Base-by-base conservation (phyloP, 2,329 filamentous ascomycete species). In the Dryadomyces quercus-mongolicae region DNA sequence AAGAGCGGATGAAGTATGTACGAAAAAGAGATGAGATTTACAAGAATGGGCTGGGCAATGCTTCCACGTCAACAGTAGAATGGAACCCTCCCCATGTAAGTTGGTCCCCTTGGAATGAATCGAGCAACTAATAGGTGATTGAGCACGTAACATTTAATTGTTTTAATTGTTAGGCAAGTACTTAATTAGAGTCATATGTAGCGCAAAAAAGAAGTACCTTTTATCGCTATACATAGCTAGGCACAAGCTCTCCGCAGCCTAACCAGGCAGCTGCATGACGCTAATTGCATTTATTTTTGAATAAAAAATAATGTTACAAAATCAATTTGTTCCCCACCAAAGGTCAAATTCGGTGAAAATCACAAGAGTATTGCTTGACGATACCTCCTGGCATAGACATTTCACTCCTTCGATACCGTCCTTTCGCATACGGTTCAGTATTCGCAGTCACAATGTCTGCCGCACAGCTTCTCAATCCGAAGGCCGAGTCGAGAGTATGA, bases 381-480 rank as follows among this genome's bases (percentile, higher is more conserved):
- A 45, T 18, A 31, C 18, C 21, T 36, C 10, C 45, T 31, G 42
- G 20, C 42, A 16, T 13, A 21, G 15, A n/a, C 51, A 46, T 31
- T 36, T 18, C 25, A 1, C n/a, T 8, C 47, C 12, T 38, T 22
- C 40, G 42, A 49, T 20, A 51, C 40, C n/a, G 25, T 38, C 34
- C 10, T 25, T 18, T 22, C 6, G 15, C 42, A 42, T n/a, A n/a
- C 21, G 44, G 12, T 34, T 8, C 53, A 16, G n/a, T 15, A 48
- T 18, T 15, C 25, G 8, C 49, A 20, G 8, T 10, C n/a, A 64
- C 61, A 58, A 97, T 97, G 93, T 97, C 91, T 74, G 93, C 93
- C 64, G 91, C 93, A 67, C 92, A 97, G 76, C 84, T 98, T 66
- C 85, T 98, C 62, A 98, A 98, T 73, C 93, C 93, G 59, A 98